Base-by-base conservation (phyloP, 441 rosid species). In the Omphalea diandra region DNA sequence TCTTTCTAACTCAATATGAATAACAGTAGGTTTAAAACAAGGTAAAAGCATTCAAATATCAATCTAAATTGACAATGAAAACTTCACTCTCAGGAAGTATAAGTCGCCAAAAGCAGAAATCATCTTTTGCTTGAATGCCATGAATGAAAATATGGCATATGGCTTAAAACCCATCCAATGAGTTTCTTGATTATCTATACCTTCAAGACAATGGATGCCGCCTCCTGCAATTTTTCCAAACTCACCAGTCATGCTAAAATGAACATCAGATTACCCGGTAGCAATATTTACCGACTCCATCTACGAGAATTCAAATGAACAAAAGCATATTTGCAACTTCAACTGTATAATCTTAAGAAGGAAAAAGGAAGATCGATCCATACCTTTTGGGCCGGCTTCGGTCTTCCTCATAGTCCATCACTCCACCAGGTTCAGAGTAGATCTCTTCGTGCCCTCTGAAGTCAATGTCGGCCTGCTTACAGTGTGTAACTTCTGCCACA, bases 401-500 rank as follows among this genome's bases (percentile, higher is more conserved):
- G 77, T 90, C 99, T 87, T 93, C 96, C 78, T 91, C 97, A 31
- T 77, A 87, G 73, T 96, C 99, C 98, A 96, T 96, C 86, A 93
- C 93, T 90, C 98, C 97, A 81, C 97, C 87, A 84, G 93, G 77
- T 84, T 93, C 99, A 88, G 94, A 87, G 86, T 80, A 93, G 83
- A 84, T 83, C 81, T 91, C 98, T 85, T 96, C 96, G 64, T 88
- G 86, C 83, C 89, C 97, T 88, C 93, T 86, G 88, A 77, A 85
- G 73, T 89, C 97, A 76, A 79, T 52, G 76, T 90, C 96, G 62
- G 83, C 98, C 99, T 93, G 99, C 90, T 91, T 79, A 93, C 87
- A 89, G 95, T 75, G 81, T 88, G 91, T 82, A 88, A 86, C 98
- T 90, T 93, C 98, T 90, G 97, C 98, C 97, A 96, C 87, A 83